Evolutionary conservation across 2,329 filamentous ascomycete species (phyloP), one percentile per base, ranked within the genome.

Genomic region (Alternaria alternata): DNA sequence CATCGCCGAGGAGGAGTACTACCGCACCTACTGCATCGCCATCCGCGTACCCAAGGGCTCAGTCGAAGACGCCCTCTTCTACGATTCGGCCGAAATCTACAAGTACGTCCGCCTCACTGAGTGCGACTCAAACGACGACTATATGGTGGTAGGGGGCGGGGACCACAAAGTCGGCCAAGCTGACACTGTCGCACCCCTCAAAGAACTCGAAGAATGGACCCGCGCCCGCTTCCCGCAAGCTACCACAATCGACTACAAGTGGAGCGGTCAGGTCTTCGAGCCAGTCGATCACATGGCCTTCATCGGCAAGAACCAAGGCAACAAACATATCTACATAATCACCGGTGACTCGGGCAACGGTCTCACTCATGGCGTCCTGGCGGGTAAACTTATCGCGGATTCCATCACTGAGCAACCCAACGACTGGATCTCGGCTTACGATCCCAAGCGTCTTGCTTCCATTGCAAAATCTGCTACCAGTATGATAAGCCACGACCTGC

Each of bases 81-180:
- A 87, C 67, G 85, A 88, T 71, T 79, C 80, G 1, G 84, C 82
- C 1, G 84, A 87, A 24, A 74, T 71, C 24, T 87, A 88, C 79
- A 84, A 86, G 66, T 88, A 88, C 62, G 74, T 85, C 3, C 82
- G 85, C 1, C 69, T 87, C 11, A 87, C 85, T 0, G 75, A 72
- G 0, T 86, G 85, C 67, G 85, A 87, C 55, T 80, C 83, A 0
- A 74, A 82, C 55, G 74, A 86, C 43, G 85, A 87, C 64, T 87
- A 87, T 69, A 69, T 88, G 49, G 75, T 88, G 5, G 80, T 87
- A 6, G 86, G 85, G 7, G 86, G 86, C 1, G 82, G 83, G 51
- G 86, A 87, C 65, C 86, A 88, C 77, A 85, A 86, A 68, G 84
- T 87, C n/a, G 85, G 85, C 0, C 84, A 87, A 63, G 81, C 83